phyloP scores from a whole-genome alignment of 176 grass and related monocot species.

The Carex parvula region DNA sequence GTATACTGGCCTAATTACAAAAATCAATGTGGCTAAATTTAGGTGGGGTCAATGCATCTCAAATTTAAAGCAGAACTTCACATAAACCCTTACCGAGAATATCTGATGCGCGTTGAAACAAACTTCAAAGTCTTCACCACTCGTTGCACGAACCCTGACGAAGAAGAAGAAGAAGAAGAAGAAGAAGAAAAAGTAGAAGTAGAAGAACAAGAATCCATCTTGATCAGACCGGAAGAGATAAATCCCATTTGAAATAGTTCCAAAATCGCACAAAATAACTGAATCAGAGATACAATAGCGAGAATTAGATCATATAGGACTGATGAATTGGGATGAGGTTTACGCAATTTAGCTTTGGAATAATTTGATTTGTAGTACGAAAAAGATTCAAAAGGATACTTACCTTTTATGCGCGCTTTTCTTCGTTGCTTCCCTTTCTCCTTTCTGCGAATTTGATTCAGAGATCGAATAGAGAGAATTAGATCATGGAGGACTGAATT shows the following conservation, averaged over 20 bases:
- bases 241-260: neutral
- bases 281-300: neutral
- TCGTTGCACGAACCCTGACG: neutral
- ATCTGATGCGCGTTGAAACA: neutral
- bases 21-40: no score
- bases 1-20: neutral
- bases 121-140: neutral
- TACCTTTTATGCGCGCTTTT: no score
- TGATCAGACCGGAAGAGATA: constrained; percentile 11
- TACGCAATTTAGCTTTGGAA: no score
- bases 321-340: neutral
- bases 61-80: neutral
- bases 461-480: neutral
- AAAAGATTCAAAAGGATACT: no score
- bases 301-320: no score
- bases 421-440: no score
- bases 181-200: neutral
- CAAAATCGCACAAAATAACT: neutral
- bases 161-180: neutral
- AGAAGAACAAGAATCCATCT: neutral
- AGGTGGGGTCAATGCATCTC: neutral
- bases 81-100: constrained; percentile 15
- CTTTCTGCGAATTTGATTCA: no score
- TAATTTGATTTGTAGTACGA: no score
- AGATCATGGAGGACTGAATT: neutral